A percentile compares a stretch with the other conserved stretches of the same genome.
Evolutionary conservation across 2,329 filamentous ascomycete species (phyloP).

Genomic region (Fusarium chuoi): DNA sequence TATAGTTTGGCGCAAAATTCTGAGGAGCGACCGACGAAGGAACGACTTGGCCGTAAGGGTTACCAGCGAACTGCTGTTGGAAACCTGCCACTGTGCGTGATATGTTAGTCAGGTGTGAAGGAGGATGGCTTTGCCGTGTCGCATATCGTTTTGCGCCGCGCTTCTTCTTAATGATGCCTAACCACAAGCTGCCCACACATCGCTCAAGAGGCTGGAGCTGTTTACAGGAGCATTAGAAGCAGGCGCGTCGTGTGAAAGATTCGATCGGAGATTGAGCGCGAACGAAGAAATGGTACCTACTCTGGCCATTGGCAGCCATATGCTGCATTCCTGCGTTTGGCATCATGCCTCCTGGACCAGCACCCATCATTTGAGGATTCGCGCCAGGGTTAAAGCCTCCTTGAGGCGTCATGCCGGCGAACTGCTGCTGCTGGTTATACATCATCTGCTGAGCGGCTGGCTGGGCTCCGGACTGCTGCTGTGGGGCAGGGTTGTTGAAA

Average conservation of each 20-base stretch:
- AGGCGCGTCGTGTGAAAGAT: slow-evolving; percentile 3
- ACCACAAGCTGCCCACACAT: not conserved
- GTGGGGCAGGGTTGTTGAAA: slow-evolving; percentile 59
- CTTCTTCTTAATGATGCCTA: slow-evolving; percentile 1
- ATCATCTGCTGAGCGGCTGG: slow-evolving; percentile 64
- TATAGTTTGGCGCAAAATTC: slow-evolving; percentile 60
- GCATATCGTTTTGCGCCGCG: slow-evolving; percentile 33
- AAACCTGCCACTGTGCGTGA: slow-evolving; percentile 63
- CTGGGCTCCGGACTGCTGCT: slow-evolving; percentile 52
- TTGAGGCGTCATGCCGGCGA: slow-evolving; percentile 63
- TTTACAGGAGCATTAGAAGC: not conserved
- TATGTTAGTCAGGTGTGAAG: slow-evolving; percentile 18
- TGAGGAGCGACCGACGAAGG: slow-evolving; percentile 61
- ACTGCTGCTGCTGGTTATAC: slow-evolving; percentile 68
- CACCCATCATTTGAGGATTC: slow-evolving; percentile 66
- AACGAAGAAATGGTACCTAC: slow-evolving; percentile 56
- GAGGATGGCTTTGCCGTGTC: slow-evolving; percentile 10
- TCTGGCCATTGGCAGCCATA: slow-evolving; percentile 69
- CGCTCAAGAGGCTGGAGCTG: not conserved
- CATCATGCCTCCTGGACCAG: slow-evolving; percentile 70
- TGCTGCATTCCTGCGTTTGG: slow-evolving; percentile 68
- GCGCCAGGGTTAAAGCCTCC: slow-evolving; percentile 61
- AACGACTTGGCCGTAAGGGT: slow-evolving; percentile 66
- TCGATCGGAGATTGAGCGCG: slow-evolving; percentile 26
- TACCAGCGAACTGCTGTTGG: slow-evolving; percentile 66